A percentile compares a stretch with the other conserved stretches of the same genome.
Conservation (phyloP, 1,284 basidiomycete genomes). For the Xerocomus amazonicus region DNA sequence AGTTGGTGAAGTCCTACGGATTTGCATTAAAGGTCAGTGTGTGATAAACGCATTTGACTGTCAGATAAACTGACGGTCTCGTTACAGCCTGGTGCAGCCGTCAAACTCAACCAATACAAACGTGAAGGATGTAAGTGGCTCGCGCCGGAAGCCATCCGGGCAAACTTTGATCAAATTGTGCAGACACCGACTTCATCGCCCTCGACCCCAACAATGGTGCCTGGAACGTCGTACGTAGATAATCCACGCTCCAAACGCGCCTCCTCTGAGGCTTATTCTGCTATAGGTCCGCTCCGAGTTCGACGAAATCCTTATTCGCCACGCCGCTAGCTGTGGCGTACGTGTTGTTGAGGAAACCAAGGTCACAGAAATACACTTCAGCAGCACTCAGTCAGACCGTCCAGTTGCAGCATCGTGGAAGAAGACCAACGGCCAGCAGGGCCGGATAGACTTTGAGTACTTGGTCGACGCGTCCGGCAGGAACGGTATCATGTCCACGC, state of each 20-base stretch:
- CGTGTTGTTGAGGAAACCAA: not conserved
- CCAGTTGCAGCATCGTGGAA: conserved; percentile 1
- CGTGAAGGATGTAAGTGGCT: conserved; percentile 36
- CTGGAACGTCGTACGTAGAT: conserved; percentile 1
- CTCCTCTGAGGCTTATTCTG: not conserved
- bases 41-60: not conserved
- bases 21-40: not conserved
- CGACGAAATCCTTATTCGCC: conserved; percentile 1
- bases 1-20: not conserved
- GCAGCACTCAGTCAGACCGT: not conserved
- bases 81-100: conserved; percentile 29
- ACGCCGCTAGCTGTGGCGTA: conserved; percentile 1
- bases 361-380: not conserved
- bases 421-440: not conserved
- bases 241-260: not conserved
- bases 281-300: not conserved
- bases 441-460: conserved; percentile 1
- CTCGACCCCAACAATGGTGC: conserved; percentile 1
- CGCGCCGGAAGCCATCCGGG: not conserved
- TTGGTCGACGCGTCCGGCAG: conserved; percentile 3
- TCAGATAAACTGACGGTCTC: not conserved
- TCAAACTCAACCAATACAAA: conserved; percentile 37
- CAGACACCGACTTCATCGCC: conserved; percentile 1
- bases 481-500: conserved; percentile 1
- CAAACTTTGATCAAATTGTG: not conserved